Evolutionary conservation across 2,329 filamentous ascomycete species (phyloP).

Genomic region (Pseudogymnoascus sp.): DNA sequence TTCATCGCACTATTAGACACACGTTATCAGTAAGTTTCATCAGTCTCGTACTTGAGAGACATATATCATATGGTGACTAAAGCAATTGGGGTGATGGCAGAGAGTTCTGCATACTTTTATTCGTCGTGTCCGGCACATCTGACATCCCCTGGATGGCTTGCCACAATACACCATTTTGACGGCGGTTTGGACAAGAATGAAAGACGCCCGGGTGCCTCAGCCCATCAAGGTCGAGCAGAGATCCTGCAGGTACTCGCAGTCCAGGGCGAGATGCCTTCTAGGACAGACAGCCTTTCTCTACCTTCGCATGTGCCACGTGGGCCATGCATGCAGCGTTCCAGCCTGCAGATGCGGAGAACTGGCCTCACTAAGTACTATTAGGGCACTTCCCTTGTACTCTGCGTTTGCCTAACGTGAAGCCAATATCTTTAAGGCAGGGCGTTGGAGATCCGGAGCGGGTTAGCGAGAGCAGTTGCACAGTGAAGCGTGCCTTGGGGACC

Average conservation of each 20-base stretch:
- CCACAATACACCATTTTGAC: constrained; percentile 56
- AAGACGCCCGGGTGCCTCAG: background rate
- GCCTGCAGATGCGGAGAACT: constrained; percentile 4
- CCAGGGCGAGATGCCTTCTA: background rate
- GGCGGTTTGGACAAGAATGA: constrained; percentile 2
- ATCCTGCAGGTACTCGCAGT: constrained; percentile 5
- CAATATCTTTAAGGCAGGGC: background rate
- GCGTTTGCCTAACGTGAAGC: background rate
- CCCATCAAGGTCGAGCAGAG: background rate
- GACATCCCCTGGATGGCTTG: constrained; percentile 61
- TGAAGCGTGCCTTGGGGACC: background rate
- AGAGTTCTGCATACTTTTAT: constrained; percentile 55
- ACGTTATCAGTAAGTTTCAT: background rate
- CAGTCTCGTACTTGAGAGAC: background rate
- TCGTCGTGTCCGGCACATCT: constrained; percentile 65
- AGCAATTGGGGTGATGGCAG: background rate
- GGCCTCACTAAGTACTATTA: background rate
- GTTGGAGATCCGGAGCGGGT: background rate
- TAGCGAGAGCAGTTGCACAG: background rate
- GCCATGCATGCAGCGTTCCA: background rate
- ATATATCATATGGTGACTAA: background rate
- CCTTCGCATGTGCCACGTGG: constrained; percentile 3
- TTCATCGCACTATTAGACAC: constrained; percentile 52
- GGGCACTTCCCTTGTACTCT: background rate
- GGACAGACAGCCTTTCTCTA: background rate